Evolutionary conservation across 192 early-diverging fungal genomes (phyloP).

Genomic region (Coemansia biformis): DNA sequence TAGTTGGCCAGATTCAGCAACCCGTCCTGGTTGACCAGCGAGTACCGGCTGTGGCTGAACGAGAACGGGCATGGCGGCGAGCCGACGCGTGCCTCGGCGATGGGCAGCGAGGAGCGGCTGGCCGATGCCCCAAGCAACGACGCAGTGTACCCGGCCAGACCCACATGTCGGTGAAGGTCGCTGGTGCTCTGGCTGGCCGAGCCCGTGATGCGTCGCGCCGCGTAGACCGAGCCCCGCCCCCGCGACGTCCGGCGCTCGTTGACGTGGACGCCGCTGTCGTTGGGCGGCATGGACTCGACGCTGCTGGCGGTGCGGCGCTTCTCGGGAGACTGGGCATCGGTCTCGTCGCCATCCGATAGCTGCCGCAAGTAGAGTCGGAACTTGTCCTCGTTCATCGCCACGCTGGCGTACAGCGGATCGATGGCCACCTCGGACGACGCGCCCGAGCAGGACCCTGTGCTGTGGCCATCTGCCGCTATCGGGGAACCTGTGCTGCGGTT

Average conservation of each 20-base stretch:
- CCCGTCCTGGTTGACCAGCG: constrained; percentile 48
- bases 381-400: constrained; percentile 18
- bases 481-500: no score
- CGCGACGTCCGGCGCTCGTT: constrained; percentile 3
- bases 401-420: constrained; percentile 19
- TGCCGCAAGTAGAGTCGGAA: constrained; percentile 14
- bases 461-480: no score
- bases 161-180: not conserved
- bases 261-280: constrained; percentile 43
- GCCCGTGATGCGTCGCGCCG: not conserved
- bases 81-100: not conserved
- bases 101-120: constrained; percentile 23
- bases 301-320: not conserved
- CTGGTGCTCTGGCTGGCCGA: not conserved
- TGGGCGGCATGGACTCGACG: not conserved
- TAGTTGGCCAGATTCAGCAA: constrained; percentile 41
- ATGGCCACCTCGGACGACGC: constrained; percentile 7
- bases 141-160: not conserved
- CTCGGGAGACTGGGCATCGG: no score
- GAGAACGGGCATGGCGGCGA: constrained; percentile 42
- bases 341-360: not conserved
- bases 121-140: constrained; percentile 10
- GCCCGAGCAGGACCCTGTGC: not conserved
- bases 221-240: not conserved
- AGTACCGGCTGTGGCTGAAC: constrained; percentile 47